Percentiles rank a stretch among this genome's conserved stretches.
Conservation (phyloP, 176 grass and related monocot genomes). For the Zoysia pacifica region DNA sequence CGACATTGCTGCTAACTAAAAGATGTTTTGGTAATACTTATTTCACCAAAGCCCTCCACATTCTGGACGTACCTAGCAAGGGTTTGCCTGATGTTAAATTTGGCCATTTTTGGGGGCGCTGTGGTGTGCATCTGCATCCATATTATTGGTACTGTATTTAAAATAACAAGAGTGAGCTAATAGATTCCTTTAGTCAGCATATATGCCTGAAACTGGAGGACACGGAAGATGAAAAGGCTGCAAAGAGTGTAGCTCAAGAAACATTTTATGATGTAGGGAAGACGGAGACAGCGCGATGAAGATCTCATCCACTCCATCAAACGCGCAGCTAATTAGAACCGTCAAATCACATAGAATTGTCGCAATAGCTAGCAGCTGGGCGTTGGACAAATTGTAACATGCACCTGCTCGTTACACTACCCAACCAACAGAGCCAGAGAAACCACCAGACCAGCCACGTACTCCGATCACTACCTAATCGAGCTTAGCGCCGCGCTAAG, state of each 20-base stretch:
- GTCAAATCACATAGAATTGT: slow-evolving; percentile 38
- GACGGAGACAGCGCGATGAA: slow-evolving; percentile 13
- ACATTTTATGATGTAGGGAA: background rate
- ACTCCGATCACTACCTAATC: slow-evolving; percentile 6
- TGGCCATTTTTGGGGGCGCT: background rate
- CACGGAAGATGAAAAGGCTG: background rate
- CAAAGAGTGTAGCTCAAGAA: slow-evolving; percentile 31
- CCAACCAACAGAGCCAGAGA: slow-evolving; percentile 23
- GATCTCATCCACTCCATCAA: slow-evolving; percentile 49
- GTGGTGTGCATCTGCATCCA: background rate
- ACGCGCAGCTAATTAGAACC: slow-evolving; percentile 33
- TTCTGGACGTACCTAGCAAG: no score
- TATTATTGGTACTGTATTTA: background rate
- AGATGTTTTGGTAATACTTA: background rate
- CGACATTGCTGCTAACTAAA: background rate
- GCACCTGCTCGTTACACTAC: background rate
- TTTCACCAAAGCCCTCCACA: background rate
- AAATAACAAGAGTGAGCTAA: background rate
- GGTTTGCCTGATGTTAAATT: background rate
- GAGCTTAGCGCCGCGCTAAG: slow-evolving; percentile 25
- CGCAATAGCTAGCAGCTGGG: background rate
- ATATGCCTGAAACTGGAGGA: background rate
- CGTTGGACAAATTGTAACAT: slow-evolving; percentile 3
- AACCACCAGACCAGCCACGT: background rate
- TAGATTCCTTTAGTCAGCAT: background rate